Percentiles rank a stretch among this genome's conserved stretches.
Evolutionary conservation across 2,329 filamentous ascomycete genomes (phyloP).

Genomic region (Ceratocystis papillata): DNA sequence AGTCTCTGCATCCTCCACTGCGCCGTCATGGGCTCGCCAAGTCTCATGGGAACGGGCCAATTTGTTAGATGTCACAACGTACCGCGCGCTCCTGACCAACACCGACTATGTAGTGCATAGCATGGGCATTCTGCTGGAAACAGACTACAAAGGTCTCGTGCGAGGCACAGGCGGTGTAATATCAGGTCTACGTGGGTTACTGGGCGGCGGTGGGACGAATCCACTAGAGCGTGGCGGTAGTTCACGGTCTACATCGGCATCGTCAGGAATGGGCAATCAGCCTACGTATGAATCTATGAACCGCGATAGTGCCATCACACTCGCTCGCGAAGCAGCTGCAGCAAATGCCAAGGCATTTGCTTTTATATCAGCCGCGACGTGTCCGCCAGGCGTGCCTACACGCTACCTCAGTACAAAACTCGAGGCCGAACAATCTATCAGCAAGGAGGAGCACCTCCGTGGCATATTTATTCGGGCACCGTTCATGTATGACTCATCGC

Average conservation of each 20-base stretch:
- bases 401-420: conserved; percentile 88
- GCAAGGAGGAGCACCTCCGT: conserved; percentile 46
- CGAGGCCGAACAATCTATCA: conserved; percentile 70
- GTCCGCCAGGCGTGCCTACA: conserved; percentile 69
- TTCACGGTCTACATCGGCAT: neutral
- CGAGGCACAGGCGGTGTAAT: conserved; percentile 75
- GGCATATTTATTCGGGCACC: conserved; percentile 73
- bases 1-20: conserved; percentile 57
- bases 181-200: conserved; percentile 65
- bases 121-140: conserved; percentile 92
- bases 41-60: conserved; percentile 85
- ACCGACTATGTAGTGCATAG: conserved; percentile 84
- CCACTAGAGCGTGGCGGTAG: conserved; percentile 47
- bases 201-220: conserved; percentile 44
- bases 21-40: conserved; percentile 69
- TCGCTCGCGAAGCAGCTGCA: conserved; percentile 63
- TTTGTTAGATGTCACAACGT: conserved; percentile 71
- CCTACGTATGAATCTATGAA: conserved; percentile 96
- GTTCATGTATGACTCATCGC: conserved; percentile 78
- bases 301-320: conserved; percentile 70
- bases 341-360: conserved; percentile 60
- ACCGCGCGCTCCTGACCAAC: conserved; percentile 61
- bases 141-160: conserved; percentile 91
- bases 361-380: conserved; percentile 80
- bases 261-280: conserved; percentile 33